Evolutionary conservation across 441 rosid species (phyloP).

Genomic region (Syzygium malaccense): DNA sequence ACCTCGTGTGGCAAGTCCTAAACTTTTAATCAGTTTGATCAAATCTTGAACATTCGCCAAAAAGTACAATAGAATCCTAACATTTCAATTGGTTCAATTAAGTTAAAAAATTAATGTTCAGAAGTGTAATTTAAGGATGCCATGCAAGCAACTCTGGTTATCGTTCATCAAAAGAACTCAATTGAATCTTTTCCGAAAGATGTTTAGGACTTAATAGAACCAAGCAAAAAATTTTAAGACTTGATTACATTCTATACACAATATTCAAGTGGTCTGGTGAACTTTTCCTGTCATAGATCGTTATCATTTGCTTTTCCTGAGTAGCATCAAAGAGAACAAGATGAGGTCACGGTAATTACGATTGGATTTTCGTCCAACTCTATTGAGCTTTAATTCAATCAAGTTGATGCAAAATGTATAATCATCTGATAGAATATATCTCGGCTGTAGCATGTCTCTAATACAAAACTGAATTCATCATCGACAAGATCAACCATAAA

Average conservation of each 20-base stretch:
- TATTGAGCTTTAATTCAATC: not conserved
- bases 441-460: not conserved
- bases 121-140: not conserved
- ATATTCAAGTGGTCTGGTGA: not conserved
- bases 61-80: not conserved
- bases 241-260: not conserved
- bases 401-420: not conserved
- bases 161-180: not conserved
- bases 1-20: not conserved
- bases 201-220: not conserved
- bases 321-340: not conserved
- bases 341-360: rapidly evolving
- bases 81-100: not conserved
- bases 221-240: not conserved
- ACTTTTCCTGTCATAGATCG: not conserved
- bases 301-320: not conserved
- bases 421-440: not conserved
- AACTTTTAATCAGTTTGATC: not conserved
- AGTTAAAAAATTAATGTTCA: not conserved
- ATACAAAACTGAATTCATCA: not conserved
- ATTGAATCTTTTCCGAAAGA: not conserved
- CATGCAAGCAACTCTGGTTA: rapidly evolving
- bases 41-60: not conserved
- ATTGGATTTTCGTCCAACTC: not conserved
- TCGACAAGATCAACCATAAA: not conserved